Evolutionary conservation across 2,329 filamentous ascomycete genomes (phyloP), one percentile per base, ranked within the genome.

Genomic region (Kalmusia sp.): DNA sequence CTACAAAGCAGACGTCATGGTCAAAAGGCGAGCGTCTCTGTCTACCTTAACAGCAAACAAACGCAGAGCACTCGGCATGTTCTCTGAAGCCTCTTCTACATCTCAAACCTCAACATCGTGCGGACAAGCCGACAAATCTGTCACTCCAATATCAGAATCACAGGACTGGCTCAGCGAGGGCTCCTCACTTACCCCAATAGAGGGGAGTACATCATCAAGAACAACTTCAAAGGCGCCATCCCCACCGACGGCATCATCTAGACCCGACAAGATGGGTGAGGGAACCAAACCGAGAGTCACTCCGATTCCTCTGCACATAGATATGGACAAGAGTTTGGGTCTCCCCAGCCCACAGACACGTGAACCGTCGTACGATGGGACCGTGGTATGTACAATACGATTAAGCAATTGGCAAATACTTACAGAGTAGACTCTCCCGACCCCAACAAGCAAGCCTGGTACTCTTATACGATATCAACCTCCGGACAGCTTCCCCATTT

Each of bases 401-500:
- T 12, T 7, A 34, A 15, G 12, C 7, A 2, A n/a, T 40, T 6
- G 24, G n/a, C 28, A 12, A 22, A 14, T 12, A 41, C 46, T 33
- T 6, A 38, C 12, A 33, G 12, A 22, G n/a, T 15, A 38, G 28
- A 33, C n/a, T 6, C n/a, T 41, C 9, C 38, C 24, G 24, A 46
- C 33, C 40, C 34, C 40, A 35, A 14, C 40, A 19, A 45, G 33
- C 24, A 30, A 14, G n/a, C 31, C 5, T 14, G 25, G 39, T 15
- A 4, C 39, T 17, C n/a, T 52, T 9, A 15, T 34, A 5, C 40
- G 7, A n/a, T 33, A 28, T 14, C 37, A 53, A 19, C 41, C 41
- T 4, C 14, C 41, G 9, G 54, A 56, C 28, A 31, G 2, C 7
- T 64, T 65, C 33, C 63, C 63, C 1, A 9, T 43, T 17, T 62